Evolutionary conservation across 352 stramenopile genomes (phyloP), one percentile per base, ranked within the genome.

Genomic region (Pythium guiyangense): DNA sequence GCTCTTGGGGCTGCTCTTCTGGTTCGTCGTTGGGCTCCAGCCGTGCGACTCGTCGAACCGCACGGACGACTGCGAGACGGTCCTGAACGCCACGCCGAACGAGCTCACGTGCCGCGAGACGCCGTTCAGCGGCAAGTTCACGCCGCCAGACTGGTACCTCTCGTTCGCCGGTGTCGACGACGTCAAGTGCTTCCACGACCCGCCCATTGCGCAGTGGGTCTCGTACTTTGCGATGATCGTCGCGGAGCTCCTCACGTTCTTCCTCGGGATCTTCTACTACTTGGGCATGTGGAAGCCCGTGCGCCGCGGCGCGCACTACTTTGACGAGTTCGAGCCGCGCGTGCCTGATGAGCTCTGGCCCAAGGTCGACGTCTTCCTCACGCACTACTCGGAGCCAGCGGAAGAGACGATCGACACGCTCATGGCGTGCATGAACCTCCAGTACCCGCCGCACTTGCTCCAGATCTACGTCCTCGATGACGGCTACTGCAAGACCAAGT

Each of bases 231-330:
- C 77, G 18, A 62, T 94, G 52, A 54, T 92, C 18, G 62, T 74
- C 6, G 82, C 77, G 0, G 84, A 94, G 47, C 29, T 90, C 17
- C 49, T 94, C 18, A 86, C 64, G 15, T 87, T 91, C 39, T 57
- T 90, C 26, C 68, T 94, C 18, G 76, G 82, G 37, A 59, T 76
- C 4, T 62, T 94, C 26, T 94, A 92, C 72, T 94, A 94, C 75
- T 65, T 92, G n/a, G 84, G 84, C 31, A 94, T 94, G 84, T 94
- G 84, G 84, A 94, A 92, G 45, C 84, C 84, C 5, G 84, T 94
- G 52, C 84, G 82, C 71, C 84, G 84, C 66, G 84, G 84, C 9
- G 82, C 84, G 14, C 84, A 94, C 63, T 94, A 94, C 77, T 88
- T 94, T 42, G 80, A 90, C 54, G 84, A 94, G 62, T 94, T 94